phyloP scores from a whole-genome alignment of 176 grass and related monocot species.

The Carex myosuroides region DNA sequence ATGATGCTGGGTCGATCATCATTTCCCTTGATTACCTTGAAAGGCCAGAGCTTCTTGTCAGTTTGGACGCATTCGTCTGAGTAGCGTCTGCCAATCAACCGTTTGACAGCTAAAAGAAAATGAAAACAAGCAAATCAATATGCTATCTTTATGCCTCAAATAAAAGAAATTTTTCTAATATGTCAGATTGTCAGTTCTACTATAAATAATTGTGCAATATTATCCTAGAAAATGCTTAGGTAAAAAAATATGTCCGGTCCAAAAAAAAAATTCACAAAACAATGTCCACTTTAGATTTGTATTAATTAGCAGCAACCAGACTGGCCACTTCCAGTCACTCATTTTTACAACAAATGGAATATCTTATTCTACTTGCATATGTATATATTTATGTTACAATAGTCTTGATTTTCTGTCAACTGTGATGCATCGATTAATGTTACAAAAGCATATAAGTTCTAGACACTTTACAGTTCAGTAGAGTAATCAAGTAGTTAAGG shows the following conservation, averaged over 20 bases:
- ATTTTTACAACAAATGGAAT: no score
- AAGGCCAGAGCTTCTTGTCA: conserved; percentile 36
- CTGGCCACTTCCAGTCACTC: no score
- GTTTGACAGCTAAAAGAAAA: conserved; percentile 24
- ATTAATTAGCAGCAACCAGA: no score
- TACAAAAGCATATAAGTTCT: neutral
- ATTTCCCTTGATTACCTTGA: conserved; percentile 25
- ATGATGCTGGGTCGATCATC: conserved; percentile 27
- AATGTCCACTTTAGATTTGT: no score
- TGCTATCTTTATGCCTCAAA: neutral
- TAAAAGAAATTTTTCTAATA: neutral
- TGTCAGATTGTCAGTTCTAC: neutral
- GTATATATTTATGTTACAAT: neutral
- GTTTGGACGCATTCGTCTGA: conserved; percentile 19
- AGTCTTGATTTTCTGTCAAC: neutral
- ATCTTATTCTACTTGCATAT: no score
- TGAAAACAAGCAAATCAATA: neutral
- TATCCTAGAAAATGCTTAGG: neutral
- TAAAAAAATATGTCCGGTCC: neutral
- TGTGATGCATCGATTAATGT: neutral
- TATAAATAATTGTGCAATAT: neutral
- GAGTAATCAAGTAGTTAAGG: neutral
- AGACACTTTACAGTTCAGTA: neutral
- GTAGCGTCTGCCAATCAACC: conserved; percentile 32
- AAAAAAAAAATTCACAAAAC: neutral